These are phyloP conservation scores for Nicotiana noctiflora DNA, from an alignment of 257 asterid species.

Conservation along the genomic window DNA sequence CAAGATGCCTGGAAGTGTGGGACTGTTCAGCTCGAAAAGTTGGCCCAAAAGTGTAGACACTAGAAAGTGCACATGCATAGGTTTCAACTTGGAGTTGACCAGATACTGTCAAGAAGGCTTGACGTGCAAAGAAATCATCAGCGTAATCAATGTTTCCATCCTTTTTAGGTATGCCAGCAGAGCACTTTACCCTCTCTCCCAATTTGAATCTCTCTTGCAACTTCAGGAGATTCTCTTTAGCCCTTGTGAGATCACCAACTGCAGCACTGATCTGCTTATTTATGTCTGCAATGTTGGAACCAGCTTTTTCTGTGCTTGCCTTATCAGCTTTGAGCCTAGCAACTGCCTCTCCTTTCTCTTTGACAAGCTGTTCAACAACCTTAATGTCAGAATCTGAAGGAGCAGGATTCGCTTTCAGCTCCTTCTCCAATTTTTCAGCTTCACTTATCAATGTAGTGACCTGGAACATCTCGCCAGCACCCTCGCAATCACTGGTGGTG, in stretches of 20 bases:
- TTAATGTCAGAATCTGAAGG: conserved; percentile 60
- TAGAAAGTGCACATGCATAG: conserved; percentile 83
- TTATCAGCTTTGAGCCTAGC: conserved; percentile 59
- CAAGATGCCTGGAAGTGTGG: conserved; percentile 88
- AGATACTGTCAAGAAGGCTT: conserved; percentile 92
- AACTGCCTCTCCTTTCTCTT: conserved; percentile 78
- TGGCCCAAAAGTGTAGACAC: conserved; percentile 94
- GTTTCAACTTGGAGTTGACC: conserved; percentile 98
- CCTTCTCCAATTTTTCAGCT: conserved; percentile 76
- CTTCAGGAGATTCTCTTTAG: conserved; percentile 59
- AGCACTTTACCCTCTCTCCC: conserved; percentile 47
- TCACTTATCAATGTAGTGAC: conserved; percentile 68
- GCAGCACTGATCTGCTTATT: conserved; percentile 46
- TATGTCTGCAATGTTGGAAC: not conserved
- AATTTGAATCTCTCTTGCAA: conserved; percentile 51
- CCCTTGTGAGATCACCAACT: conserved; percentile 61
- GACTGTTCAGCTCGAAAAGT: conserved; percentile 95
- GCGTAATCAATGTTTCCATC: conserved; percentile 83
- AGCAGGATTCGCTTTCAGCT: conserved; percentile 56
- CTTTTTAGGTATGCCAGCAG: conserved; percentile 66
- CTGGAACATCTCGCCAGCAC: conserved; percentile 99
- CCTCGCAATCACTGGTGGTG: conserved; percentile 98
- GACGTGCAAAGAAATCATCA: conserved; percentile 80
- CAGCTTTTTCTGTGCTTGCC: conserved; percentile 36
- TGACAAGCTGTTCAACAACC: conserved; percentile 51